Conservation (phyloP, 164 flowering plant species). For the Piper longum region DNA sequence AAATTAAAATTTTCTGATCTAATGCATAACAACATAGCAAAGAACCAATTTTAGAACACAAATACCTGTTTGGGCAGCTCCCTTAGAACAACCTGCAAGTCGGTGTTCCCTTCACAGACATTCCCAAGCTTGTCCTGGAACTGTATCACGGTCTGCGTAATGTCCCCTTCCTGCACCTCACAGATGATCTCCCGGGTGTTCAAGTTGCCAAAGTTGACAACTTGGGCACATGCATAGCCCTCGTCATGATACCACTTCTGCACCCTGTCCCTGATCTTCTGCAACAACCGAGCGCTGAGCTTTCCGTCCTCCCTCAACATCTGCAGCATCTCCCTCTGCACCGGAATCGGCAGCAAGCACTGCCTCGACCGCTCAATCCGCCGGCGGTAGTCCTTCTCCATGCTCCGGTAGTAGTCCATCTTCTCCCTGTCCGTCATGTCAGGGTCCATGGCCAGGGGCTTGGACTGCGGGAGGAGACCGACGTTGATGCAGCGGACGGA, state of each 20-base stretch:
- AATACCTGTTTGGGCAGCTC: slow-evolving; percentile 73
- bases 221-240: slow-evolving; percentile 94
- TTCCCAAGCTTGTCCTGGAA: slow-evolving; percentile 96
- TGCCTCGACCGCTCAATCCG: slow-evolving; percentile 68
- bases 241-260: slow-evolving; percentile 98
- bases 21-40: no score
- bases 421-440: slow-evolving; percentile 83
- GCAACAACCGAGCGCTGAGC: slow-evolving; percentile 80
- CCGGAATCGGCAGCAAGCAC: slow-evolving; percentile 53
- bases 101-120: slow-evolving; percentile 80
- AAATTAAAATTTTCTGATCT: neutral
- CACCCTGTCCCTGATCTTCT: slow-evolving; percentile 79
- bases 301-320: slow-evolving; percentile 62
- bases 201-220: slow-evolving; percentile 93
- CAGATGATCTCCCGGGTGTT: slow-evolving; percentile 94
- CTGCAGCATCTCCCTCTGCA: slow-evolving; percentile 43
- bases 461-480: slow-evolving; percentile 67
- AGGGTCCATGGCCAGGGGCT: slow-evolving; percentile 57
- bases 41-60: no score
- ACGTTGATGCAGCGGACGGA: slow-evolving; percentile 78
- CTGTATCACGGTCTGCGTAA: slow-evolving; percentile 66
- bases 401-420: slow-evolving; percentile 40
- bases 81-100: slow-evolving; percentile 49
- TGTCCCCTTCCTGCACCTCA: slow-evolving; percentile 97
- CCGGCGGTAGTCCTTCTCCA: slow-evolving; percentile 79